phyloP scores from a whole-genome alignment of 179 eudicot genomes.

The Beta lomatogona region DNA sequence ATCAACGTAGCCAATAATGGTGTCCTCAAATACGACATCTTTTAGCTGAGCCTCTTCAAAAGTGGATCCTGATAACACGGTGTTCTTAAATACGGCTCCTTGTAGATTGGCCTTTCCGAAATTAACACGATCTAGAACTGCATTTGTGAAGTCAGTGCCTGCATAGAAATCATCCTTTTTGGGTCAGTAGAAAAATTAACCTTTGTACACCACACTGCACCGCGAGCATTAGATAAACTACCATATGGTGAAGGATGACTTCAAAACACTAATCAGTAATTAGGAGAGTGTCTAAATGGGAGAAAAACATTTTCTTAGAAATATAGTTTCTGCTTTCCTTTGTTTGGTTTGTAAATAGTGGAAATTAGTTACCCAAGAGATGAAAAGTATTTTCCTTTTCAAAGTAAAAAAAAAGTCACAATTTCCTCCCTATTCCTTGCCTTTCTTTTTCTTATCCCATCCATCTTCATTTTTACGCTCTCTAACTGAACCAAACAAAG shows the following conservation, averaged over 20 bases:
- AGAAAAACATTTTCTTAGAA: no score
- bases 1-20: slow-evolving; percentile 77
- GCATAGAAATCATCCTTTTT: slow-evolving; percentile 19
- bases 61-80: slow-evolving; percentile 80
- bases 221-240: not conserved
- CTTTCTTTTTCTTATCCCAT: no score
- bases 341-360: no score
- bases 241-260: not conserved
- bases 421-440: no score
- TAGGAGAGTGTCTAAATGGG: no score
- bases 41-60: slow-evolving; percentile 72
- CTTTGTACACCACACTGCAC: not conserved
- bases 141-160: slow-evolving; percentile 89
- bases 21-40: slow-evolving; percentile 81
- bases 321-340: no score
- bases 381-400: no score
- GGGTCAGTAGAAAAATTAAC: not conserved
- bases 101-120: slow-evolving; percentile 75
- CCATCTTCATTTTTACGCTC: no score
- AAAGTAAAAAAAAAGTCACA: no score
- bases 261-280: no score
- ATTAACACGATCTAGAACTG: slow-evolving; percentile 86
- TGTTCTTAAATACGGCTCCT: slow-evolving; percentile 60
- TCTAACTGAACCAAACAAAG: no score
- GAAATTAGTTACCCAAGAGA: no score